Base-by-base conservation (phyloP, 78 protist species). In the Planoprotostelium fungivorum region DNA sequence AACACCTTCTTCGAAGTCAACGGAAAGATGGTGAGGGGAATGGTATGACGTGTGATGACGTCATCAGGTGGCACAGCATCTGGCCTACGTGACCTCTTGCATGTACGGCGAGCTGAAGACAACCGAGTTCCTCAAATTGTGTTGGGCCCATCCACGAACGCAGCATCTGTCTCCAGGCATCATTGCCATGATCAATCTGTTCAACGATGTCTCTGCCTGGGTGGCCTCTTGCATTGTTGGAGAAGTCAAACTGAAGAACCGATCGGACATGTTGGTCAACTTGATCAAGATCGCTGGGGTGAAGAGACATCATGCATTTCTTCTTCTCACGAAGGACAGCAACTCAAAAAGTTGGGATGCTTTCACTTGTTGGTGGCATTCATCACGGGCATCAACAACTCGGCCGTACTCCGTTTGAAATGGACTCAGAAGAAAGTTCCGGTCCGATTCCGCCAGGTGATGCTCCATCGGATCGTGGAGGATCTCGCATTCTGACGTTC, bases 191-290 rank as follows among this genome's bases (percentile, higher is more conserved):
- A 89, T 92, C 37, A 37, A 63, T 29, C 1, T 91, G 34, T 92
- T 92, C 84, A 92, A 92, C 35, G 92, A 92, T 34, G 89, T 92
- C 35, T 63, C 91, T 29, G 34, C 51, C 0, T 92, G 94, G 94
- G 92, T 92, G 0, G 91, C 88, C 0, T 84, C 85, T 34, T 86
- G 89, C 28, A 92, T 92, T 29, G 87, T 92, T 28, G 92, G 90
- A 83, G 93, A 91, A 1, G 91, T 87, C 1, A 35, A 92, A 35
- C 90, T 92, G 0, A 92, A 86, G 63, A 92, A 91, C 1, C 88
- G 94, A 63, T 90, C 94, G 0, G 90, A 92, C 37, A 84, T 91
- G n/a, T 63, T 92, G 87, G 91, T 90, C 38, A 85, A 92, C 84
- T 35, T 92, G 51, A 89, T 89, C 1, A 89, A 35, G 34, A 92